Conservation (phyloP, 1,139 yeast species). For the Nakaseomyces delphensis region DNA sequence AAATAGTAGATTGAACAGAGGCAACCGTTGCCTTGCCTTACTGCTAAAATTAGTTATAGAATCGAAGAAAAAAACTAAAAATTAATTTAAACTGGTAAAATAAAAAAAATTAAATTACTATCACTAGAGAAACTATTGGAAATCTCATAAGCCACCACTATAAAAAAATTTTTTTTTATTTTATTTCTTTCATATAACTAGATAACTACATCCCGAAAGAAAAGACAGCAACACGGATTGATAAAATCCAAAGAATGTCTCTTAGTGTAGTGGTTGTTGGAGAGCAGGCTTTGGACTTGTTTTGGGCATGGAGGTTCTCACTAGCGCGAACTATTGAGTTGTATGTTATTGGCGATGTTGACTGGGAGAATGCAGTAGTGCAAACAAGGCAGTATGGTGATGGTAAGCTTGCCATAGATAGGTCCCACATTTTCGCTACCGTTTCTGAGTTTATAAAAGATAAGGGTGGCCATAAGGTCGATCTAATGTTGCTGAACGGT, state of each 20-base stretch:
- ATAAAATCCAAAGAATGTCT: background rate
- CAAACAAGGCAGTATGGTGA: slow-evolving; percentile 23
- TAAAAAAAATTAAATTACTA: too few species aligned
- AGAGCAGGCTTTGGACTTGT: slow-evolving; percentile 24
- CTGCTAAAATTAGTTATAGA: too few species aligned
- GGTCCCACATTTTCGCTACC: slow-evolving; percentile 18
- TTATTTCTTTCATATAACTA: too few species aligned
- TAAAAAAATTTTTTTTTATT: too few species aligned
- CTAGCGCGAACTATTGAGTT: slow-evolving; percentile 23
- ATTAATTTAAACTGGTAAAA: too few species aligned
- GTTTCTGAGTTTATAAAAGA: slow-evolving; percentile 13
- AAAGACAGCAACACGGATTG: background rate
- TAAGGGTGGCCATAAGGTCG: slow-evolving; percentile 31
- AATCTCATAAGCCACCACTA: too few species aligned
- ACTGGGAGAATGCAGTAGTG: slow-evolving; percentile 17
- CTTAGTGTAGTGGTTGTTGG: slow-evolving; percentile 26
- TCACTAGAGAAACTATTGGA: too few species aligned
- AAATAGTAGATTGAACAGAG: too few species aligned
- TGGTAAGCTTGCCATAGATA: slow-evolving; percentile 19
- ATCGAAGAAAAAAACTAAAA: too few species aligned
- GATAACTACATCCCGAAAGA: background rate
- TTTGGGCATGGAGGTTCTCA: slow-evolving; percentile 28
- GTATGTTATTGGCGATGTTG: slow-evolving; percentile 20
- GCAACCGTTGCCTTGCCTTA: too few species aligned
- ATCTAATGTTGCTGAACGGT: slow-evolving; percentile 38